Evolutionary conservation across 202 grass and related monocot species (phyloP).

Genomic region (Bolboschoenoplectus hybrid): DNA sequence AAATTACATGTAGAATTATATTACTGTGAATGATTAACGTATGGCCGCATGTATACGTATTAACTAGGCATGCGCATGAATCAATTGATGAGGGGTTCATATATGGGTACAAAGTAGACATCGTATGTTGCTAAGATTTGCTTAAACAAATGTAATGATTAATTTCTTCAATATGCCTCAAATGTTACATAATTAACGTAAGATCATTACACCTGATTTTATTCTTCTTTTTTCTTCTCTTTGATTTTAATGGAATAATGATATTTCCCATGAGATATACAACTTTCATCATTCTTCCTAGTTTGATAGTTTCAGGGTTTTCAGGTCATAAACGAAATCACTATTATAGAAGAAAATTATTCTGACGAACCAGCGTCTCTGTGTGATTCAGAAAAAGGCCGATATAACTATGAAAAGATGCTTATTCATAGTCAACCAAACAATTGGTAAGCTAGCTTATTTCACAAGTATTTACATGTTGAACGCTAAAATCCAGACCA

Average conservation of each 20-base stretch:
- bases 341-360: background rate
- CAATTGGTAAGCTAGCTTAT: conserved; percentile 5
- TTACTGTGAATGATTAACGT: background rate
- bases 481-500: conserved; percentile 22
- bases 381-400: background rate
- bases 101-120: background rate
- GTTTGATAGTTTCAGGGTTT: background rate
- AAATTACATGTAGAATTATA: background rate
- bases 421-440: background rate
- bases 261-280: background rate
- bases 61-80: background rate
- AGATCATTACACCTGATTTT: background rate
- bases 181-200: background rate
- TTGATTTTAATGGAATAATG: background rate
- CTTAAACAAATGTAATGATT: background rate
- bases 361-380: background rate
- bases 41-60: background rate
- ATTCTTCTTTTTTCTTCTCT: background rate
- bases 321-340: background rate
- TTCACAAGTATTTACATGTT: conserved; percentile 39
- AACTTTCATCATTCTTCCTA: background rate
- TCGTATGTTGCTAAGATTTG: background rate
- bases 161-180: background rate
- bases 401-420: background rate
- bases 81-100: background rate